Conservation (phyloP, 495 filamentous ascomycete genomes). For the Apodospora peruviana region DNA sequence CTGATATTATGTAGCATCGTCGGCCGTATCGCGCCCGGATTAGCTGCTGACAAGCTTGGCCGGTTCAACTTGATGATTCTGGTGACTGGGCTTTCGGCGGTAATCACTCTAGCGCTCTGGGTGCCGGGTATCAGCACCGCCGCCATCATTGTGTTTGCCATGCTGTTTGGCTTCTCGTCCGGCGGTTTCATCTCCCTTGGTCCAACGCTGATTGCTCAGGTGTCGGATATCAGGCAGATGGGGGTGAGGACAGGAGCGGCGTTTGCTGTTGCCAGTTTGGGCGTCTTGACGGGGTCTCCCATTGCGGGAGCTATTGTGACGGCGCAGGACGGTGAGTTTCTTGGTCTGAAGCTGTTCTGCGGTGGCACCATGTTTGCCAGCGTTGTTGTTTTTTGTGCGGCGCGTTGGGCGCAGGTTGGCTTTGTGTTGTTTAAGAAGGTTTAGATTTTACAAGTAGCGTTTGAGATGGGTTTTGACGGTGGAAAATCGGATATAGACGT, state of each 20-base stretch:
- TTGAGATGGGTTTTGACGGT: no score
- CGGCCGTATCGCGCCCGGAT: slow-evolving; percentile 70
- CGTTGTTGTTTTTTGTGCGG: background rate
- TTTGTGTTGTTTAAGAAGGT: background rate
- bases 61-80: slow-evolving; percentile 69
- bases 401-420: background rate
- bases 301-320: slow-evolving; percentile 66
- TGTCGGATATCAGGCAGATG: slow-evolving; percentile 67
- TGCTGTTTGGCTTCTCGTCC: slow-evolving; percentile 66
- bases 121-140: slow-evolving; percentile 55
- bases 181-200: slow-evolving; percentile 65
- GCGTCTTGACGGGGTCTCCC: slow-evolving; percentile 62
- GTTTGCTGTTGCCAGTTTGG: slow-evolving; percentile 59
- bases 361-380: background rate
- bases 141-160: slow-evolving; percentile 59
- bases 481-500: no score
- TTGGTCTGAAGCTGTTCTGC: slow-evolving; percentile 34
- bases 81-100: slow-evolving; percentile 52
- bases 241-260: slow-evolving; percentile 65
- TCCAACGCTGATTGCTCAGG: slow-evolving; percentile 57
- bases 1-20: slow-evolving; percentile 41
- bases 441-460: no score
- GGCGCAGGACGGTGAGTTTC: slow-evolving; percentile 49
- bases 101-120: slow-evolving; percentile 67
- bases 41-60: slow-evolving; percentile 64